Evolutionary conservation across 768 basidiomycete genomes (phyloP).

Genomic region (Leucocoprinus birnbaumii): DNA sequence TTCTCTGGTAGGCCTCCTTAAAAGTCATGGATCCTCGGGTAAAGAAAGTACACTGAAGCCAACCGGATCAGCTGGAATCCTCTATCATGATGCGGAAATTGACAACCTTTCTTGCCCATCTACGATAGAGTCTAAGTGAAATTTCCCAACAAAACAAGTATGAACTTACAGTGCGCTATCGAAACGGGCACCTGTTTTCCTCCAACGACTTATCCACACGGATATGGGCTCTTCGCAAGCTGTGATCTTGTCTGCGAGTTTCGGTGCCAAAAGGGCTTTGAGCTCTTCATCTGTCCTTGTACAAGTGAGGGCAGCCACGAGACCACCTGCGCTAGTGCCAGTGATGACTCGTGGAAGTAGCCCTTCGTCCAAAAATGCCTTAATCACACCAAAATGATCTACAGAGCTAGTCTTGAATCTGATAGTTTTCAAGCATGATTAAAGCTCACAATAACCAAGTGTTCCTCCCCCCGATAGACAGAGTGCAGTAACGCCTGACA

Average conservation of each 20-base stretch:
- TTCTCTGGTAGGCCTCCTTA: slow-evolving; percentile 89
- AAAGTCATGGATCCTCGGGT: slow-evolving; percentile 94
- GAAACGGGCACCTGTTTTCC: slow-evolving; percentile 92
- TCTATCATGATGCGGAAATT: not conserved
- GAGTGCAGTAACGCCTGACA: slow-evolving; percentile 68
- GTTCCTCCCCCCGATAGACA: slow-evolving; percentile 96
- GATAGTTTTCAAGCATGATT: not conserved
- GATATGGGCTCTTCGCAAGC: slow-evolving; percentile 77
- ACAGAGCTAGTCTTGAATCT: slow-evolving; percentile 2
- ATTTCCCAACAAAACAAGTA: not conserved
- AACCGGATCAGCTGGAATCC: not conserved
- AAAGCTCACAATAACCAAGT: slow-evolving; percentile 84
- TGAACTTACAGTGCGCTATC: slow-evolving; percentile 62
- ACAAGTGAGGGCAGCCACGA: slow-evolving; percentile 74
- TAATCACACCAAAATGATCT: slow-evolving; percentile 91
- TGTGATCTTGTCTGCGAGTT: slow-evolving; percentile 79
- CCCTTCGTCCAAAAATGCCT: slow-evolving; percentile 85
- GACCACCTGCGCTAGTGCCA: slow-evolving; percentile 91
- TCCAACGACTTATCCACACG: slow-evolving; percentile 70
- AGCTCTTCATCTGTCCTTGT: slow-evolving; percentile 90
- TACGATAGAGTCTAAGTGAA: slow-evolving; percentile 19
- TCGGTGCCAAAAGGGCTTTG: slow-evolving; percentile 70
- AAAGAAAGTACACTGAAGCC: slow-evolving; percentile 74
- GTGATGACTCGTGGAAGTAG: slow-evolving; percentile 90
- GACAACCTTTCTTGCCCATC: slow-evolving; percentile 86